Conservation (phyloP, 495 filamentous ascomycete species). For the Barbatosphaeria neglecta region DNA sequence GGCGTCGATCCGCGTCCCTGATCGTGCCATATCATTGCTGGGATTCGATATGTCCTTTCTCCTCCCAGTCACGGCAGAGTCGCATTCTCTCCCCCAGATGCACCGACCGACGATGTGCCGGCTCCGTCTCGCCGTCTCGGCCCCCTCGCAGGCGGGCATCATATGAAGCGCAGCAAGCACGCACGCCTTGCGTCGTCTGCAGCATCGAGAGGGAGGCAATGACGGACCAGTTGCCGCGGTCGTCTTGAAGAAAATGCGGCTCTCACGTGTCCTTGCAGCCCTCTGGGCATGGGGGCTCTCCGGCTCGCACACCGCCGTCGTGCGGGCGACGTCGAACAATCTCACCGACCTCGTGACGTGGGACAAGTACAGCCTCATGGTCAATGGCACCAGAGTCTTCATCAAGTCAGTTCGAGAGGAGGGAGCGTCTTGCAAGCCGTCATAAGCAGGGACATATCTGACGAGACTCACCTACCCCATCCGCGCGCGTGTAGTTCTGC, state of each 20-base stretch:
- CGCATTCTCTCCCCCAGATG: not conserved
- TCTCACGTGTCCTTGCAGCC: not conserved
- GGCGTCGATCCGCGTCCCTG: not conserved
- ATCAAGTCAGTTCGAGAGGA: constrained; percentile 16
- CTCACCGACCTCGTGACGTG: constrained; percentile 42
- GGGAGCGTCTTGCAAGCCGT: not conserved
- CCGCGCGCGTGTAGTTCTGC: constrained; percentile 26
- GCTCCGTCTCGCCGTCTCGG: too few species aligned
- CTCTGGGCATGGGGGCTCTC: not conserved
- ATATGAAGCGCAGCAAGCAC: not conserved
- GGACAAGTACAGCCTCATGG: constrained; percentile 45
- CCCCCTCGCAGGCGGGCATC: too few species aligned
- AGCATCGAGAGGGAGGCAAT: not conserved
- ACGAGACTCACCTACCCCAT: not conserved
- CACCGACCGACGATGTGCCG: not conserved
- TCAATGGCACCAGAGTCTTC: constrained; percentile 45
- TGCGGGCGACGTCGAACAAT: constrained; percentile 18
- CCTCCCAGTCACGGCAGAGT: too few species aligned
- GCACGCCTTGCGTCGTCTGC: too few species aligned
- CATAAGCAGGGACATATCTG: too few species aligned
- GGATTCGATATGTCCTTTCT: not conserved
- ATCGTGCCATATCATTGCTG: not conserved
- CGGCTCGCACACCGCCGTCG: too few species aligned
- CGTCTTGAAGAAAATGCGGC: not conserved
- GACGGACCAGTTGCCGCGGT: not conserved